Conservation (phyloP, 257 asterid species). For the Perilla frutescens region DNA sequence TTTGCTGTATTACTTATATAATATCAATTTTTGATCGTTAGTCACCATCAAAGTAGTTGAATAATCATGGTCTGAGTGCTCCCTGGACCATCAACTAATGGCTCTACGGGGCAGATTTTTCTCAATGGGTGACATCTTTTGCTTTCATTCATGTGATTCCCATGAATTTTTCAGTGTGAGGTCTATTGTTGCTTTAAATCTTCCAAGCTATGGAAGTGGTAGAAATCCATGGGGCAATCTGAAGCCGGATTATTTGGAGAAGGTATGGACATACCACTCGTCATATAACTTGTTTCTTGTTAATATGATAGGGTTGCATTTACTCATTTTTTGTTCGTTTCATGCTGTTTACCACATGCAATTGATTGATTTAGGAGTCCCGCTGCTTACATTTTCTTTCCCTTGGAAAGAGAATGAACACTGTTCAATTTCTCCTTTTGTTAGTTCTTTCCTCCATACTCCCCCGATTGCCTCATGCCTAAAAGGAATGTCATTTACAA, state of each 20-base stretch:
- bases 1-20: conserved; percentile 13
- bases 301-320: not conserved
- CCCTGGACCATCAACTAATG: not conserved
- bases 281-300: not conserved
- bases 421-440: too few species aligned
- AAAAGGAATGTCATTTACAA: too few species aligned
- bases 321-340: not conserved
- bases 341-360: too few species aligned
- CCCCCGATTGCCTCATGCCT: too few species aligned
- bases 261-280: conserved; percentile 53
- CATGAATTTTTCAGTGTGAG: conserved; percentile 69
- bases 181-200: conserved; percentile 89
- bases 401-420: too few species aligned
- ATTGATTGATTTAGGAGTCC: too few species aligned
- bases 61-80: conserved; percentile 2
- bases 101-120: not conserved
- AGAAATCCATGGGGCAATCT: conserved; percentile 98
- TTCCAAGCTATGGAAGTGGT: conserved; percentile 99
- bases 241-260: conserved; percentile 89
- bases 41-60: conserved; percentile 11
- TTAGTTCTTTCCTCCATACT: too few species aligned
- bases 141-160: conserved; percentile 23
- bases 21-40: not conserved
- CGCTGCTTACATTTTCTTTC: too few species aligned
- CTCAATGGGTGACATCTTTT: not conserved